phyloP scores from a whole-genome alignment of 768 basidiomycete genomes.

The Mycena filopes region DNA sequence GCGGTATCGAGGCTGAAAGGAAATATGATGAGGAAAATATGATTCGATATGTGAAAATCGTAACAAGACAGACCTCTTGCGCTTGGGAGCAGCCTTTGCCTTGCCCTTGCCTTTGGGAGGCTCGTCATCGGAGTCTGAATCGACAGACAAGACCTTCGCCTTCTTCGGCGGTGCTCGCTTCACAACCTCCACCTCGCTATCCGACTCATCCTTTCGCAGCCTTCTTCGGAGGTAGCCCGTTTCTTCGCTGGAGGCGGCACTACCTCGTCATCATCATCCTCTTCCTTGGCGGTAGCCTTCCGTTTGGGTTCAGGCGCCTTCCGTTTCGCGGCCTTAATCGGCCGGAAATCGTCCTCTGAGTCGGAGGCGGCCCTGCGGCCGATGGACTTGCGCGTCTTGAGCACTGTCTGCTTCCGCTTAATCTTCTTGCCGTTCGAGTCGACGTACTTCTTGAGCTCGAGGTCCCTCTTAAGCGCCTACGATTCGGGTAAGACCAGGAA shows the following conservation, averaged over 20 bases:
- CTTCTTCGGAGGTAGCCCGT: slow-evolving; percentile 38
- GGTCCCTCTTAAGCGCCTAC: slow-evolving; percentile 58
- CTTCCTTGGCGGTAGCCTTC: slow-evolving; percentile 31
- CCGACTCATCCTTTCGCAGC: slow-evolving; percentile 46
- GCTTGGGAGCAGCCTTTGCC: slow-evolving; percentile 60
- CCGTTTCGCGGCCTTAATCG: slow-evolving; percentile 58
- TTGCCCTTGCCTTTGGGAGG: slow-evolving; percentile 46
- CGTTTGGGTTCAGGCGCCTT: slow-evolving; percentile 45
- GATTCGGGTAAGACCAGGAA: slow-evolving; percentile 33
- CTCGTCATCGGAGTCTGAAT: slow-evolving; percentile 32
- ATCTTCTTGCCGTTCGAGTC: slow-evolving; percentile 61
- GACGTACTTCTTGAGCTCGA: slow-evolving; percentile 52
- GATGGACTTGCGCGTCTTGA: slow-evolving; percentile 62
- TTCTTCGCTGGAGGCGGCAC: slow-evolving; percentile 41
- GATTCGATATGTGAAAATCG: no score
- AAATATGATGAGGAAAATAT: no score
- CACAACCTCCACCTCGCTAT: slow-evolving; percentile 46
- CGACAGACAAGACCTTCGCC: slow-evolving; percentile 21
- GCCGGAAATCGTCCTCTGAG: slow-evolving; percentile 60
- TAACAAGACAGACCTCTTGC: slow-evolving; percentile 80
- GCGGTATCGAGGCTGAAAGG: slow-evolving; percentile 40
- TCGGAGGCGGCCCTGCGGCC: slow-evolving; percentile 45
- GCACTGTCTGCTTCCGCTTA: slow-evolving; percentile 57
- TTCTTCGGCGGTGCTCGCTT: slow-evolving; percentile 28
- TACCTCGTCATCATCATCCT: slow-evolving; percentile 37